These are phyloP conservation scores for Naganishia onofrii DNA, from an alignment of 768 basidiomycete genomes.

Conservation along the genomic window DNA sequence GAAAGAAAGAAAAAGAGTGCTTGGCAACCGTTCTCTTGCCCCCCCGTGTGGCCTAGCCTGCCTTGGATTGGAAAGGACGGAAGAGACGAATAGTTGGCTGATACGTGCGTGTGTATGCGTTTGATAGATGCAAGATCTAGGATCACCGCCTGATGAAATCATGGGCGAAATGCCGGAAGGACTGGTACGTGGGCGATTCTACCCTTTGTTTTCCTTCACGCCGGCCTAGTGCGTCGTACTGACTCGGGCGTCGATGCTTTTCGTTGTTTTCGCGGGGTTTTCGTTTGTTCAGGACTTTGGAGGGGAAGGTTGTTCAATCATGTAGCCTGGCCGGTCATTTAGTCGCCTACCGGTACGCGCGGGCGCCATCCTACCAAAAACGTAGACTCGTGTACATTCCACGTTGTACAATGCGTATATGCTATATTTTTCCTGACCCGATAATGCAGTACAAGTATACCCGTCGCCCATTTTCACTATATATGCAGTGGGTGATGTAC, in stretches of 20 bases:
- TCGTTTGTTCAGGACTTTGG: slow-evolving; percentile 18
- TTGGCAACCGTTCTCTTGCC: too few species aligned
- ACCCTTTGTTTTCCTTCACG: not conserved
- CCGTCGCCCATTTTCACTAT: not conserved
- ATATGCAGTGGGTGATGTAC: not conserved
- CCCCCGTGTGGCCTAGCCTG: too few species aligned
- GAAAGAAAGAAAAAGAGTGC: too few species aligned
- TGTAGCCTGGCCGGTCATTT: slow-evolving; percentile 1
- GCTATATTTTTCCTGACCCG: not conserved
- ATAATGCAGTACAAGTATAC: not conserved
- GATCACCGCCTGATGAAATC: slow-evolving; percentile 50
- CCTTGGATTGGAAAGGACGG: not conserved
- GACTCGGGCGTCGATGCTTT: too few species aligned
- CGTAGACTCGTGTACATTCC: not conserved
- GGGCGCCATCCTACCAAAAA: not conserved
- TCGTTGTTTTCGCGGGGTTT: not conserved
- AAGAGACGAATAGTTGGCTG: too few species aligned
- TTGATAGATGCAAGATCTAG: slow-evolving; percentile 51
- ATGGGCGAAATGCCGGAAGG: slow-evolving; percentile 51
- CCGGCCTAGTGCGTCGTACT: not conserved
- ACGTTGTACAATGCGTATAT: slow-evolving; percentile 6
- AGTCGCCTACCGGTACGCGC: not conserved
- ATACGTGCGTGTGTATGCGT: not conserved
- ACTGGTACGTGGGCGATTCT: slow-evolving; percentile 39
- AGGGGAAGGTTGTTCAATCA: slow-evolving; percentile 26